phyloP scores from a whole-genome alignment of 805 yeast genomes.

The Saccharomycopsis fermentans region DNA sequence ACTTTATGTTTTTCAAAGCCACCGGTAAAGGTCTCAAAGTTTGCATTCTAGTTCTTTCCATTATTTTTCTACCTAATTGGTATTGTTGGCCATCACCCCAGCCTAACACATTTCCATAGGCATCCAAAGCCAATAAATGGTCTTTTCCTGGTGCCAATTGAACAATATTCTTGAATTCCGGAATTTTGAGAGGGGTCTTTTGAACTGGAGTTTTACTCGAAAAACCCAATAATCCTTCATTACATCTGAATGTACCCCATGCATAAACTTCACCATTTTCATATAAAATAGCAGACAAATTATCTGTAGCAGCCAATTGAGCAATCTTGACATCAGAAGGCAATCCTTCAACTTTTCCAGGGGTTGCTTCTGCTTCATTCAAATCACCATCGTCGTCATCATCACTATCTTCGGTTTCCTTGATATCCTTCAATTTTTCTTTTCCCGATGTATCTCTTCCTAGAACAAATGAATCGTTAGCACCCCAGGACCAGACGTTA shows the following conservation, averaged over 20 bases:
- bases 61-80: constrained; percentile 80
- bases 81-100: constrained; percentile 97
- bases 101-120: constrained; percentile 78
- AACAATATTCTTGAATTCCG: constrained; percentile 54
- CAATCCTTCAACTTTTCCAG: constrained; percentile 60
- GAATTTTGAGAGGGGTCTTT: constrained; percentile 52
- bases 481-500: constrained; percentile 97
- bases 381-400: constrained; percentile 63
- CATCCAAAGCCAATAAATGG: constrained; percentile 75
- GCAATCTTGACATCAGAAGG: constrained; percentile 49
- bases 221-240: constrained; percentile 87
- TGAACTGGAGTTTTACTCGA: constrained; percentile 56
- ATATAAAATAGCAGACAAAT: constrained; percentile 69
- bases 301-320: constrained; percentile 86
- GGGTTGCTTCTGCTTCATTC: constrained; percentile 84
- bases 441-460: constrained; percentile 76
- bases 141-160: constrained; percentile 91
- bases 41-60: constrained; percentile 66
- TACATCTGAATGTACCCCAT: constrained; percentile 95
- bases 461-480: constrained; percentile 82
- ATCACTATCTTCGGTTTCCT: constrained; percentile 45
- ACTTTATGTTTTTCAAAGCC: constrained; percentile 69
- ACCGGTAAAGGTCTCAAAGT: constrained; percentile 75
- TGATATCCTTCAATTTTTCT: constrained; percentile 61
- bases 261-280: constrained; percentile 85